Evolutionary conservation across 306 rosid genomes (phyloP), one percentile per base, ranked within the genome.

Genomic region (Castanea mollissima): DNA sequence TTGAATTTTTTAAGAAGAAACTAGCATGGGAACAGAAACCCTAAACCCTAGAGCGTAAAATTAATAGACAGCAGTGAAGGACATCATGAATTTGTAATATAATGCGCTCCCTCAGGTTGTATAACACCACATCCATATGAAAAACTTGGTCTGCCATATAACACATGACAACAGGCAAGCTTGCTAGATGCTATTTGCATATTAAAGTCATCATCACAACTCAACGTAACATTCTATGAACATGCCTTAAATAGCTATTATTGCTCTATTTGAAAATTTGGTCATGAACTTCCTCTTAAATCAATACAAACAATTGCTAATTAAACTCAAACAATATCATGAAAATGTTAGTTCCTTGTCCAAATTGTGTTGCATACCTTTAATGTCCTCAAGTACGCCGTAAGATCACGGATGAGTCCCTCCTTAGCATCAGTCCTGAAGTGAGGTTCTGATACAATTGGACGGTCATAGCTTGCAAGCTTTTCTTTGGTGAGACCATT

Each of bases 391-490:
- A 84, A 73, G 76, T 84, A 84, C 1, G 74, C 74, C 25, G 81
- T 77, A 54, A 84, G 85, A 55, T 80, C 82, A 55, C 4, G 80
- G 77, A 84, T 63, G 13, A 84, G 80, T 35, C 80, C 79, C 73
- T 73, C 87, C 82, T 58, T 84, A 27, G 63, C 16, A 73, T 76
- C 84, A 51, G 56, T 52, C 64, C 51, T 77, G 69, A 84, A 80
- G 52, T 68, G 60, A 49, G 87, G 87, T 79, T 80, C 82, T n/a
- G 80, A 84, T 54, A 80, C 63, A 59, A 73, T 84, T 35, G 82
- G 84, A 38, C 82, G 87, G 71, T 84, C 87, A 84, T 80, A 80
- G 77, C 84, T 84, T 58, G 84, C 84, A 73, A 84, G 84, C 73
- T 68, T 80, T 62, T 77, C 75, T 80, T 73, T 84, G 52, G 80